These are phyloP conservation scores for Amanita thiersii DNA, from an alignment of 768 basidiomycete genomes.

Conservation along the genomic window DNA sequence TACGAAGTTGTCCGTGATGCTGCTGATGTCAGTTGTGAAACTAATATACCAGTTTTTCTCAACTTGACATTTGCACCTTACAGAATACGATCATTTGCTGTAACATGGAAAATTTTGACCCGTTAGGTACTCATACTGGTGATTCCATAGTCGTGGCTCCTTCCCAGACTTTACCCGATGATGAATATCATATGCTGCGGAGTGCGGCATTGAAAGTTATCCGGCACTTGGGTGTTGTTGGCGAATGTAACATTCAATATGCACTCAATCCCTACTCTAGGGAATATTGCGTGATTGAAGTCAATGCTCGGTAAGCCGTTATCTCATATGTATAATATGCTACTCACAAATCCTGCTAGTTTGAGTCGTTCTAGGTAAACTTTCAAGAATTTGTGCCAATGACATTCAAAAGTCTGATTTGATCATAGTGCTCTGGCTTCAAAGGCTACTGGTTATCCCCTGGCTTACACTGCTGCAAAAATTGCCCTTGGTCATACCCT, in stretches of 20 bases:
- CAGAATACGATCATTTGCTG: constrained; percentile 99
- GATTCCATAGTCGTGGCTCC: constrained; percentile 99
- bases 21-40: constrained; percentile 70
- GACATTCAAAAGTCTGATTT: constrained; percentile 4
- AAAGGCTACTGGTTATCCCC: constrained; percentile 97
- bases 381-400: not conserved
- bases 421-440: constrained; percentile 80
- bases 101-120: constrained; percentile 99
- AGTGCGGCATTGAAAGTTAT: constrained; percentile 95
- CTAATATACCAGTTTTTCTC: constrained; percentile 3
- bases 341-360: constrained; percentile 21
- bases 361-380: constrained; percentile 73
- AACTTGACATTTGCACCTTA: constrained; percentile 10
- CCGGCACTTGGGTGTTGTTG: constrained; percentile 85
- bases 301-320: constrained; percentile 75
- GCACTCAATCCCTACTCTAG: constrained; percentile 87
- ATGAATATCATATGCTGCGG: constrained; percentile 98
- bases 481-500: constrained; percentile 96
- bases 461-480: constrained; percentile 98
- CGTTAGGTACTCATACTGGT: constrained; percentile 96
- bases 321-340: constrained; percentile 5
- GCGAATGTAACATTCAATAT: constrained; percentile 98
- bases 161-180: constrained; percentile 94
- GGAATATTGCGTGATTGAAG: constrained; percentile 98
- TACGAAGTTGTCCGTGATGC: constrained; percentile 98